phyloP scores from a whole-genome alignment of 2,329 filamentous ascomycete species.

The Aphanoascus verrucosus region DNA sequence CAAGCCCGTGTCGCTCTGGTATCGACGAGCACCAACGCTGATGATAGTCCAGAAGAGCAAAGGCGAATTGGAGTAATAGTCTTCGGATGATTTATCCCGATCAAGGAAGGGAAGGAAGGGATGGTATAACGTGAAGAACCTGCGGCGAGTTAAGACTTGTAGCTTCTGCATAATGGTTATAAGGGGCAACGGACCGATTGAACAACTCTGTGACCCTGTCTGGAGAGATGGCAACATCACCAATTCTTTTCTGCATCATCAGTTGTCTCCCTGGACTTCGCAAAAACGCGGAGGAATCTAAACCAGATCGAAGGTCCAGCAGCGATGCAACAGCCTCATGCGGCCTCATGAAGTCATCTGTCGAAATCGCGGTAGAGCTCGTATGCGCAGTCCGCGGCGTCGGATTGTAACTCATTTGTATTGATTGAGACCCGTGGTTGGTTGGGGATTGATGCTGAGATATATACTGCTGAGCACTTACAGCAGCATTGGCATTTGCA shows the following conservation, averaged over 20 bases:
- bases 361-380: conserved; percentile 21
- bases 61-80: conserved; percentile 49
- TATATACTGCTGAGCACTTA: conserved; percentile 14
- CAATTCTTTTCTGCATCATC: conserved; percentile 40
- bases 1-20: conserved; percentile 43
- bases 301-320: conserved; percentile 40
- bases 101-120: conserved; percentile 55
- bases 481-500: conserved; percentile 26
- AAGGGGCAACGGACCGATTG: conserved; percentile 29
- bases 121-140: conserved; percentile 55
- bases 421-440: conserved; percentile 23
- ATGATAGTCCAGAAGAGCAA: conserved; percentile 60
- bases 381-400: conserved; percentile 21
- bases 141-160: conserved; percentile 23
- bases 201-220: conserved; percentile 39
- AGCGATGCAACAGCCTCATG: conserved; percentile 43
- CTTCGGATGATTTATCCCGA: conserved; percentile 42
- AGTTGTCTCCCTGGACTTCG: conserved; percentile 41
- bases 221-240: conserved; percentile 37
- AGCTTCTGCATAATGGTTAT: neutral
- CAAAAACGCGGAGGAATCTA: conserved; percentile 33
- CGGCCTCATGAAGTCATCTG: conserved; percentile 35
- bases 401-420: conserved; percentile 22
- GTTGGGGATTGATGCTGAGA: conserved; percentile 15
- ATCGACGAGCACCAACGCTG: conserved; percentile 51